Conservation (phyloP, 495 filamentous ascomycete genomes). For the Neurospora sp. region DNA sequence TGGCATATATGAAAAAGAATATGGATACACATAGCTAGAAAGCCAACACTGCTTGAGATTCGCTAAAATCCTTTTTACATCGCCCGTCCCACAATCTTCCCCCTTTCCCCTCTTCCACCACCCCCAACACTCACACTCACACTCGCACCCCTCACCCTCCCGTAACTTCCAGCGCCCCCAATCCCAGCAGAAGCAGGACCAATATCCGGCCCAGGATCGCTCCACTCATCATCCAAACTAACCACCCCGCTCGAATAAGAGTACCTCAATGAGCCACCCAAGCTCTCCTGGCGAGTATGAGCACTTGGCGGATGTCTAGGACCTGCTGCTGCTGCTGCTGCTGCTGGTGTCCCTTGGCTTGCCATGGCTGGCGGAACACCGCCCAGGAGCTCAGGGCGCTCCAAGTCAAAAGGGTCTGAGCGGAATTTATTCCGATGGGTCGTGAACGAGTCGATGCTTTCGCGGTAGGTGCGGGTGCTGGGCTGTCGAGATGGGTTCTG, state of each 20-base stretch:
- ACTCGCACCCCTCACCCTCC: background rate
- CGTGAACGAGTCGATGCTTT: conserved; percentile 22
- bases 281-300: conserved; percentile 1
- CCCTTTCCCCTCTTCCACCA: background rate
- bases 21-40: too few species aligned
- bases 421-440: conserved; percentile 42
- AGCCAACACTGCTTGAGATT: too few species aligned
- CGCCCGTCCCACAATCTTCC: background rate
- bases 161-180: background rate
- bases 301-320: background rate
- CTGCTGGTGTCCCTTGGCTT: conserved; percentile 9
- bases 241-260: conserved; percentile 40
- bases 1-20: too few species aligned
- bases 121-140: background rate
- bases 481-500: conserved; percentile 5
- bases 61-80: too few species aligned
- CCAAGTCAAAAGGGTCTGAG: conserved; percentile 59
- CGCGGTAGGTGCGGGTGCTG: conserved; percentile 22
- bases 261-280: conserved; percentile 12
- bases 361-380: conserved; percentile 1
- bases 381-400: conserved; percentile 39
- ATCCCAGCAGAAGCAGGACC: conserved; percentile 21
- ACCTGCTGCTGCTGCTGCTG: background rate
- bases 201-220: conserved; percentile 43
- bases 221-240: conserved; percentile 33